Conservation (phyloP, 2,329 filamentous ascomycete species). For the Sporothrix euskadiensis region DNA sequence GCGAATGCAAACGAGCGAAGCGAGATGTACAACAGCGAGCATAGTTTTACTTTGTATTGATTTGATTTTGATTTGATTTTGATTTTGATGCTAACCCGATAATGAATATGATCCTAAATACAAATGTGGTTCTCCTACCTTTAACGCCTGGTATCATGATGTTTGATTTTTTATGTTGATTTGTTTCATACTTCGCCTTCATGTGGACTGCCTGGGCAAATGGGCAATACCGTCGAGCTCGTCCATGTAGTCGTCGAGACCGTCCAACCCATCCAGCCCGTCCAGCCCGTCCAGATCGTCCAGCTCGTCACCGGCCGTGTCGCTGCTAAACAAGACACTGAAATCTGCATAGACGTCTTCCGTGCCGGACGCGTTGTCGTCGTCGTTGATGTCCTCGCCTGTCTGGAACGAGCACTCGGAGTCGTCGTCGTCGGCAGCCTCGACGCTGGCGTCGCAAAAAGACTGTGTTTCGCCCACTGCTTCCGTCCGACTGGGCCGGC, state of each 20-base stretch:
- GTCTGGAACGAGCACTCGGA: conserved; percentile 49
- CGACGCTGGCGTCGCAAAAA: conserved; percentile 38
- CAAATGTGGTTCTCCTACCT: neutral
- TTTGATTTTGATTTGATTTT: neutral
- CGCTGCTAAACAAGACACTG: conserved; percentile 51
- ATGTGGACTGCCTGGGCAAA: conserved; percentile 35
- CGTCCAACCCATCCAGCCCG: conserved; percentile 35
- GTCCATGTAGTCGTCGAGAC: conserved; percentile 57
- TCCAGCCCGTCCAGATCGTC: conserved; percentile 32
- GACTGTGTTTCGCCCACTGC: no score
- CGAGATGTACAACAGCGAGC: neutral
- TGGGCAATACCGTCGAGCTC: conserved; percentile 58
- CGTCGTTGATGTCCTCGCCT: conserved; percentile 45
- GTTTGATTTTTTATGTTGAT: neutral
- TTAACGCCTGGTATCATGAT: conserved; percentile 4
- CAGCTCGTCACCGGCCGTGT: conserved; percentile 34
- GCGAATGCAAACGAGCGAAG: neutral
- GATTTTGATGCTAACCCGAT: neutral
- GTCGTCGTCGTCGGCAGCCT: conserved; percentile 43
- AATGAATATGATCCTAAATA: neutral
- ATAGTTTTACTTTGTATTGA: neutral
- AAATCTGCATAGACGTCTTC: conserved; percentile 59
- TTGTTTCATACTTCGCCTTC: neutral
- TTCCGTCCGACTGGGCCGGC: neutral
- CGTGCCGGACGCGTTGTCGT: conserved; percentile 48